Conservation (phyloP, 352 stramenopile genomes). For the Phytophthora cryptogea region DNA sequence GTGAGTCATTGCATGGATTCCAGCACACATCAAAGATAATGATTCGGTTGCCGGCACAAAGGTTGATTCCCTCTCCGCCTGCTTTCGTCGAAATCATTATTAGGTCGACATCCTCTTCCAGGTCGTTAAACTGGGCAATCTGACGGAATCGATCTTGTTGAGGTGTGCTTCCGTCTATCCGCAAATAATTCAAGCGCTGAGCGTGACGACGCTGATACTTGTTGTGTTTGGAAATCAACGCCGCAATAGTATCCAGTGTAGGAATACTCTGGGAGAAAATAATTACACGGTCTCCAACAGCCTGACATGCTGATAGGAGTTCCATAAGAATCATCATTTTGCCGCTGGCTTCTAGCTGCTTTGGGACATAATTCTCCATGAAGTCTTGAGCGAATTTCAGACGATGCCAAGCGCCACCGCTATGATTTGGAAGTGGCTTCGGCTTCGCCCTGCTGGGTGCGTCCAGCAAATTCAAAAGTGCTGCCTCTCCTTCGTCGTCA, state of each 20-base stretch:
- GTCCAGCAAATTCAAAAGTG: slow-evolving; percentile 50
- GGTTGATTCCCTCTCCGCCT: slow-evolving; percentile 87
- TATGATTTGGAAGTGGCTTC: slow-evolving; percentile 6
- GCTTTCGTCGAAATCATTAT: slow-evolving; percentile 91
- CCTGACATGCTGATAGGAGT: slow-evolving; percentile 68
- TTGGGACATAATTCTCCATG: slow-evolving; percentile 58
- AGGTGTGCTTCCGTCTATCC: slow-evolving; percentile 83
- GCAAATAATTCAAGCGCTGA: slow-evolving; percentile 65
- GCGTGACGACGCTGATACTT: slow-evolving; percentile 45
- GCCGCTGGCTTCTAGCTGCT: slow-evolving; percentile 68
- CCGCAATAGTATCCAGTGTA: slow-evolving; percentile 80
- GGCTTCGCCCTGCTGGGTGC: slow-evolving; percentile 4
- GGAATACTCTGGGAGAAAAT: slow-evolving; percentile 91
- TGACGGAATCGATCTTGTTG: slow-evolving; percentile 80
- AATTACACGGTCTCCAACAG: slow-evolving; percentile 83
- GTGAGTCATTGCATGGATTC: slow-evolving; percentile 91
- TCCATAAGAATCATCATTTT: slow-evolving; percentile 91
- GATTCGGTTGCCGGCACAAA: slow-evolving; percentile 89
- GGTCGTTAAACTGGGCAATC: slow-evolving; percentile 85
- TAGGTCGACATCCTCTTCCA: slow-evolving; percentile 77
- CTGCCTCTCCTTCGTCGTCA: slow-evolving; percentile 45
- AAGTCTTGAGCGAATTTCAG: slow-evolving; percentile 75
- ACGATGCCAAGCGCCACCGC: slow-evolving; percentile 41
- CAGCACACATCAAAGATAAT: slow-evolving; percentile 93
- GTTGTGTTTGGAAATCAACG: slow-evolving; percentile 74